A percentile compares a stretch with the other conserved stretches of the same genome.
These are phyloP conservation scores for Xenosphaeropsis pyriputrescens DNA, from an alignment of 2,329 filamentous ascomycete genomes.

Conservation along the genomic window DNA sequence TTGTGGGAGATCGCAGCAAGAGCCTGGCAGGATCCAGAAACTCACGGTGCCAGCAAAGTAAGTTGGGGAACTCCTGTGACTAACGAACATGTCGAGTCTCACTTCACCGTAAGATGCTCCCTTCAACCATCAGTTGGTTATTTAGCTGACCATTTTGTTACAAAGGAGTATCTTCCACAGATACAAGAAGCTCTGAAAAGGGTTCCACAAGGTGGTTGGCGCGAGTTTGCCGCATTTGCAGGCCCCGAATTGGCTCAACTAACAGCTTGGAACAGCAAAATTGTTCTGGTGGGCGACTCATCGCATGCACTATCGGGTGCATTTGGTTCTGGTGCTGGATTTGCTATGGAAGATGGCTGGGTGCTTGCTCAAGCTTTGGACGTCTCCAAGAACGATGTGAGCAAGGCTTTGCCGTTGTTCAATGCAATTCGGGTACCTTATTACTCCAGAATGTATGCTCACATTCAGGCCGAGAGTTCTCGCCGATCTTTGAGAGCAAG, in stretches of 20 bases:
- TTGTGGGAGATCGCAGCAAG: constrained; percentile 24
- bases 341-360: constrained; percentile 30
- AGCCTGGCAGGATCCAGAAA: constrained; percentile 17
- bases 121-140: too few species aligned
- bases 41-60: constrained; percentile 16
- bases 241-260: constrained; percentile 26
- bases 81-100: constrained; percentile 20
- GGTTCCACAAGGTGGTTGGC: constrained; percentile 25
- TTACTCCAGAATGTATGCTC: constrained; percentile 22
- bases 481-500: too few species aligned
- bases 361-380: constrained; percentile 23
- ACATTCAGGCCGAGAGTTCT: not conserved
- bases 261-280: constrained; percentile 22
- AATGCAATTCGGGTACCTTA: constrained; percentile 24
- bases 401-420: constrained; percentile 21
- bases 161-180: constrained; percentile 9
- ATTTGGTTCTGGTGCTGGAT: constrained; percentile 28
- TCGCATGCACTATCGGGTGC: constrained; percentile 35
- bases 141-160: too few species aligned
- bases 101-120: constrained; percentile 18
- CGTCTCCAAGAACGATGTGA: constrained; percentile 6
- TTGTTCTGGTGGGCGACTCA: constrained; percentile 37
- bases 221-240: constrained; percentile 31
- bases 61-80: constrained; percentile 23
- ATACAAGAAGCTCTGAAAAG: constrained; percentile 22